phyloP scores from a whole-genome alignment of 345 rosid genomes.

The thale cress (Arabidopsis thaliana) region DNA sequence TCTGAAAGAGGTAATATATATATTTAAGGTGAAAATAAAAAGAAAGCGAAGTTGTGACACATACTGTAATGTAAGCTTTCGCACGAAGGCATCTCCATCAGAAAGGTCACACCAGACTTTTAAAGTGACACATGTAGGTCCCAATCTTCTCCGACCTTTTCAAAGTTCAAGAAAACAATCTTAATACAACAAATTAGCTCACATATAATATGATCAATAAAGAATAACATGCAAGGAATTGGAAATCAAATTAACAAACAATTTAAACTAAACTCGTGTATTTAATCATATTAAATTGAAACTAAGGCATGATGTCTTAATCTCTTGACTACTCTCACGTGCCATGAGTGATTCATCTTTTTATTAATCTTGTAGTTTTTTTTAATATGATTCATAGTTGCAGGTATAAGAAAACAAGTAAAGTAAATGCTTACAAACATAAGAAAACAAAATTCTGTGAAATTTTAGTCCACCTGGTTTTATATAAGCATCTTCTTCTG shows the following conservation, averaged over 20 bases:
- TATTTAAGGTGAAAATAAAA: neutral
- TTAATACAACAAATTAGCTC: slow-evolving; percentile 3
- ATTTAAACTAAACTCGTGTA: neutral
- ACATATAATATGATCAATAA: neutral
- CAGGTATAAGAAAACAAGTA: slow-evolving; percentile 20
- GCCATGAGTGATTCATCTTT: neutral
- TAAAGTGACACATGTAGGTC: slow-evolving; percentile 35
- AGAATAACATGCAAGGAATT: neutral
- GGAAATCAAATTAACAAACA: neutral
- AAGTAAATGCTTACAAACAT: slow-evolving; percentile 34
- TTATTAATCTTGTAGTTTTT: neutral
- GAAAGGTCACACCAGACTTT: slow-evolving; percentile 37
- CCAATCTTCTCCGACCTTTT: neutral
- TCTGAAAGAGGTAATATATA: neutral
- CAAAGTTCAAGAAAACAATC: neutral
- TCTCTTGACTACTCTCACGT: slow-evolving; percentile 27
- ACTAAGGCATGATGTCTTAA: neutral
- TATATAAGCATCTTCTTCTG: neutral
- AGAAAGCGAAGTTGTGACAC: slow-evolving; percentile 35
- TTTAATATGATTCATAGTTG: neutral
- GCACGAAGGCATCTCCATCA: slow-evolving; percentile 42
- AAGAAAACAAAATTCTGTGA: slow-evolving; percentile 17
- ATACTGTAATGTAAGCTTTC: slow-evolving; percentile 32
- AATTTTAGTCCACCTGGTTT: slow-evolving; percentile 28
- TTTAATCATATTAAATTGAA: neutral